phyloP scores from a whole-genome alignment of 768 basidiomycete genomes.

The Phallus indusiatus region DNA sequence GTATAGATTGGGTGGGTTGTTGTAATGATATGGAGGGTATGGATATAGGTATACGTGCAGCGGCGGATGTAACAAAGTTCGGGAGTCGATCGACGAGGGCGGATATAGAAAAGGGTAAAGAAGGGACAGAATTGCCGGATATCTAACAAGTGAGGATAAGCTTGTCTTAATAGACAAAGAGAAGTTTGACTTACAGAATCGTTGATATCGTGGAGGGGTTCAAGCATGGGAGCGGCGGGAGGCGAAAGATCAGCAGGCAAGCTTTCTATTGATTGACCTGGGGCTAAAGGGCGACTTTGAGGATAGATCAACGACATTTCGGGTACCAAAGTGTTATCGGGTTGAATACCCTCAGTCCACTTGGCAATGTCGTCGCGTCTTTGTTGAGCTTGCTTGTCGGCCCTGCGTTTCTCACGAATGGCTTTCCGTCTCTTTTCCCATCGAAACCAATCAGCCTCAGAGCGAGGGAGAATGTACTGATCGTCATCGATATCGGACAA shows the following conservation, averaged over 20 bases:
- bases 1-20: not conserved
- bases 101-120: not conserved
- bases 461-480: conserved; percentile 1
- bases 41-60: not conserved
- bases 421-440: not conserved
- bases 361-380: conserved; percentile 1
- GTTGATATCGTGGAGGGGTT: conserved; percentile 2
- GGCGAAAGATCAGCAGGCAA: not conserved
- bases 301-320: not conserved
- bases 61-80: not conserved
- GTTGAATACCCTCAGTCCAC: conserved; percentile 4
- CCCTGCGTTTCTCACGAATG: not conserved
- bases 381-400: not conserved
- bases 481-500: not conserved
- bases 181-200: not conserved
- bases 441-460: conserved; percentile 6
- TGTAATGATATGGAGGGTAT: not conserved
- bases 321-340: not conserved
- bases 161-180: not conserved
- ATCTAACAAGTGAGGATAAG: not conserved
- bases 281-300: not conserved
- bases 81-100: not conserved
- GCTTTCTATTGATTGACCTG: not conserved
- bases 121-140: conserved; percentile 3
- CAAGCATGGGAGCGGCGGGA: conserved; percentile 1